Evolutionary conservation across 1,139 yeast genomes (phyloP).

Genomic region (Pichia sp.): DNA sequence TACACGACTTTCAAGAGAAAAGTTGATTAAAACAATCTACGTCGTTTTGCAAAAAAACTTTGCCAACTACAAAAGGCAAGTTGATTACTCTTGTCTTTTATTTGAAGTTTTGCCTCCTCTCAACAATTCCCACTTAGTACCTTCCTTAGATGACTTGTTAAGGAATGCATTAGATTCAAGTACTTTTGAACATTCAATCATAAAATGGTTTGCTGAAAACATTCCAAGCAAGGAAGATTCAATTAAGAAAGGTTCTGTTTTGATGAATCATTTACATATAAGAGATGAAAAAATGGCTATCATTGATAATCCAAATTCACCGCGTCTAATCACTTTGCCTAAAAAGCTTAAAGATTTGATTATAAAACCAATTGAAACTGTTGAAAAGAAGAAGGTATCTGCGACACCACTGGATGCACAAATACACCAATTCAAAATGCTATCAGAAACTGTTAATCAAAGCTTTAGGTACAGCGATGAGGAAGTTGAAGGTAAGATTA

Average conservation of each 20-base stretch:
- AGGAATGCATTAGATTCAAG: background rate
- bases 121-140: conserved; percentile 1
- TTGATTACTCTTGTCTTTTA: conserved; percentile 12
- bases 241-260: background rate
- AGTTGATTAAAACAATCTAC: too few species aligned
- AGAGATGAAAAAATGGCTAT: conserved; percentile 4
- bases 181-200: background rate
- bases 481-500: background rate
- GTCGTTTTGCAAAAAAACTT: too few species aligned
- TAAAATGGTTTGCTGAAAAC: background rate
- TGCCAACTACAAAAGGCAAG: conserved; percentile 8
- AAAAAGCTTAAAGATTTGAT: conserved; percentile 17
- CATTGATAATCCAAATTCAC: conserved; percentile 16
- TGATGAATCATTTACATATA: conserved; percentile 4
- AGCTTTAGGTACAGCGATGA: background rate
- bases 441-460: background rate
- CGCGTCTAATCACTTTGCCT: conserved; percentile 19
- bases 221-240: background rate
- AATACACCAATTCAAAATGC: background rate
- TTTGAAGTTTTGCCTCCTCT: conserved; percentile 12
- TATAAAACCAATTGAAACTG: conserved; percentile 4
- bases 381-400: background rate
- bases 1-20: too few species aligned
- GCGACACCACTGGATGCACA: background rate
- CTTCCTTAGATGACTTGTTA: conserved; percentile 8